Evolutionary conservation across 352 stramenopile genomes (phyloP), one percentile per base, ranked within the genome.

Genomic region (Phytophthora meadii): DNA sequence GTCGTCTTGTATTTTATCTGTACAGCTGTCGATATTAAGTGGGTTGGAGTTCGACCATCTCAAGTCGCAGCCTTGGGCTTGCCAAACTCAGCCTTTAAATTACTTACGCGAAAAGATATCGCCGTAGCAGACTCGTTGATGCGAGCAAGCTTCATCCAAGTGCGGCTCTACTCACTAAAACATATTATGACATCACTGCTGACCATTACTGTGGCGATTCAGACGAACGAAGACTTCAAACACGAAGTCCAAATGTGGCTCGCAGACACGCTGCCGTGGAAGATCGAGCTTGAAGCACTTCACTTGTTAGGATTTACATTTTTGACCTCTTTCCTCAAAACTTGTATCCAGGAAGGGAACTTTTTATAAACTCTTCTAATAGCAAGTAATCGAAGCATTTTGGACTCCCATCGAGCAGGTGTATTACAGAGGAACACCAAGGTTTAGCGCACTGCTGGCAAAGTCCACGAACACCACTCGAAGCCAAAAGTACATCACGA

Each of bases 41-140:
- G 95, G 95, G 72, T 98, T 54, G 95, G 95, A 9, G 71, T 99
- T 39, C 83, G 90, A 25, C 94, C 94, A 12, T 96, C 86, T 14
- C 83, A 97, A 67, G 59, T 88, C n/a, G 46, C 54, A 50, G 10
- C 27, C 5, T 60, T 95, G 1, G 58, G 73, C 12, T 61, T 95
- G 12, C 87, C 86, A 19, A 32, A 32, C 5, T 76, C 68, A 25
- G 85, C 75, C 0, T 76, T 90, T 52, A 93, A 94, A 60, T 45
- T 66, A 2, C 74, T 93, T 7, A 82, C 73, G 27, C 65, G 64
- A 22, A 88, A 85, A 54, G 87, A 95, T 48, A 27, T 82, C 1
- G 65, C 71, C 1, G 74, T 79, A 17, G 77, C 73, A 27, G 61
- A 70, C 1, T 82, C 79, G 1, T 62, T 95, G 0, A 10, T 80